phyloP scores from a whole-genome alignment of 2,329 filamentous ascomycete species.

The Lasiodiplodia gonubiensis region DNA sequence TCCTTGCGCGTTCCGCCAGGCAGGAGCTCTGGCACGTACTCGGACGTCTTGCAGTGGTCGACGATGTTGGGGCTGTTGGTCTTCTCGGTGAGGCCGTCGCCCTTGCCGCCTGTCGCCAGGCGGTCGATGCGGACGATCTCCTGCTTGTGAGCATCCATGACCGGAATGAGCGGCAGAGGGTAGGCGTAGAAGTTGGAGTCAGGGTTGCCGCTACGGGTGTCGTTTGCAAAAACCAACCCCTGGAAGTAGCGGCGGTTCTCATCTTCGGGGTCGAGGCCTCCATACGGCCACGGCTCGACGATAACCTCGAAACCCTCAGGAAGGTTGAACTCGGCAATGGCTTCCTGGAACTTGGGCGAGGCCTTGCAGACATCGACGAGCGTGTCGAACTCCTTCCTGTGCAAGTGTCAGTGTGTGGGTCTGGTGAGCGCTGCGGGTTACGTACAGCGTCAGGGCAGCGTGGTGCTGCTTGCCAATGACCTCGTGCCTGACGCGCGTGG shows the following conservation, averaged over 20 bases:
- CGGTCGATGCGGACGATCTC: slow-evolving; percentile 45
- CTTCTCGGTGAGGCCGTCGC: slow-evolving; percentile 45
- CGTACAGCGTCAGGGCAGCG: slow-evolving; percentile 55
- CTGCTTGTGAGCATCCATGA: slow-evolving; percentile 44
- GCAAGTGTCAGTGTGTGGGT: background rate
- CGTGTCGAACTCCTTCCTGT: slow-evolving; percentile 51
- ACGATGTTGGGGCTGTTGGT: slow-evolving; percentile 46
- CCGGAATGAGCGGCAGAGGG: slow-evolving; percentile 45
- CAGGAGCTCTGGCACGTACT: slow-evolving; percentile 56
- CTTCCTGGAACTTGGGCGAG: slow-evolving; percentile 60
- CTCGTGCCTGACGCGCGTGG: slow-evolving; percentile 51
- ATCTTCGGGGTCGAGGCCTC: slow-evolving; percentile 56
- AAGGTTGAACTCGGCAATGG: slow-evolving; percentile 57
- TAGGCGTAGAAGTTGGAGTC: slow-evolving; percentile 51
- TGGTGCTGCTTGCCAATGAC: slow-evolving; percentile 56
- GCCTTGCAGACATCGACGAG: slow-evolving; percentile 57
- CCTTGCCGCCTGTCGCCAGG: slow-evolving; percentile 47
- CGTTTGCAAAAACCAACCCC: slow-evolving; percentile 59
- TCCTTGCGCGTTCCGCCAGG: slow-evolving; percentile 47
- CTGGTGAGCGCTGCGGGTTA: background rate
- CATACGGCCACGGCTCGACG: slow-evolving; percentile 64
- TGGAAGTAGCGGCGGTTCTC: slow-evolving; percentile 60
- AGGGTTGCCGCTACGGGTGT: slow-evolving; percentile 52
- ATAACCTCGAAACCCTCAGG: slow-evolving; percentile 62
- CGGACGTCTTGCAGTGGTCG: slow-evolving; percentile 57